A percentile compares a stretch with the other conserved stretches of the same genome.
Conservation (phyloP, 108 stramenopile genomes). For the Skeletonema marinoi region DNA sequence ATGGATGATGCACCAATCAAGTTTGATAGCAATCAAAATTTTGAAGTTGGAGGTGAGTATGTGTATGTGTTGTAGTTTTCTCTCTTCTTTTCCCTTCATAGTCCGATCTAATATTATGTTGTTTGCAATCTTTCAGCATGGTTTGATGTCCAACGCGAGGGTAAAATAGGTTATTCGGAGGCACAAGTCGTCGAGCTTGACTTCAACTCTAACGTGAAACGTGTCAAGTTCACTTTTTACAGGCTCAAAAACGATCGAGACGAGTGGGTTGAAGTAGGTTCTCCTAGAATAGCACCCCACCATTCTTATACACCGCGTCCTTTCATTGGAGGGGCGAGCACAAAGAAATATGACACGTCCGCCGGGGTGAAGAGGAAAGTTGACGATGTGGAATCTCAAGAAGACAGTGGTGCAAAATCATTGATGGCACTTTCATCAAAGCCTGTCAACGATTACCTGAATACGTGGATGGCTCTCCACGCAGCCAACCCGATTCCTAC, state of each 20-base stretch:
- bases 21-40: constrained; percentile 40
- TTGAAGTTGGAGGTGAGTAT: constrained; percentile 45
- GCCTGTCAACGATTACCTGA: constrained; percentile 34
- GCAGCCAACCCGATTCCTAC: constrained; percentile 30
- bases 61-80: background rate
- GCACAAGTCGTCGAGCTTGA: constrained; percentile 70
- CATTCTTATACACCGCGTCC: constrained; percentile 47
- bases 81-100: constrained; percentile 1
- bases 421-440: constrained; percentile 24
- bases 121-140: constrained; percentile 46
- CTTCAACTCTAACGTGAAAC: constrained; percentile 52
- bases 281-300: constrained; percentile 66
- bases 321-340: constrained; percentile 18
- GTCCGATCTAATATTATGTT: background rate
- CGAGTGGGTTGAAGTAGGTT: constrained; percentile 76
- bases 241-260: constrained; percentile 53
- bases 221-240: constrained; percentile 76
- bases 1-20: constrained; percentile 52
- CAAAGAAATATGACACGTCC: constrained; percentile 20
- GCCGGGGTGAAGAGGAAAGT: constrained; percentile 2
- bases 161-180: constrained; percentile 55
- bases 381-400: background rate
- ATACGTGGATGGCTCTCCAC: constrained; percentile 35
- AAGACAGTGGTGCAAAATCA: background rate
- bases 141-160: constrained; percentile 79